A percentile compares a stretch with the other conserved stretches of the same genome.
phyloP scores from a whole-genome alignment of 2,329 filamentous ascomycete genomes.

The Ophiostoma himal-ulmi region DNA sequence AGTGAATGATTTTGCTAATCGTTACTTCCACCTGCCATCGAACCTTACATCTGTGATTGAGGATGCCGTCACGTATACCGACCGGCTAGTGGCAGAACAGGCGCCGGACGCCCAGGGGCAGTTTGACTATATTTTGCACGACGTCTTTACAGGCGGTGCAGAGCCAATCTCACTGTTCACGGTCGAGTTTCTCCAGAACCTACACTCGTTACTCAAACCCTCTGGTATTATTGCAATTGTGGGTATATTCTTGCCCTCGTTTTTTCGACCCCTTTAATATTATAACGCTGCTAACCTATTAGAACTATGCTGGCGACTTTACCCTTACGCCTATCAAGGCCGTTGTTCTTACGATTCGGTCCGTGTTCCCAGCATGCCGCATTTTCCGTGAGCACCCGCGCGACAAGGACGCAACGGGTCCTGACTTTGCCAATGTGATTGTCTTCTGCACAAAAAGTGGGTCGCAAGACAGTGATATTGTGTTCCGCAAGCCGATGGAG shows the following conservation, averaged over 20 bases:
- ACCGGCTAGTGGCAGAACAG: slow-evolving; percentile 33
- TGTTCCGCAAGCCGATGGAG: slow-evolving; percentile 59
- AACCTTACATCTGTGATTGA: slow-evolving; percentile 76
- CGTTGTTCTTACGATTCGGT: slow-evolving; percentile 73
- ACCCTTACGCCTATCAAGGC: slow-evolving; percentile 67
- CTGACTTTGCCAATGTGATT: slow-evolving; percentile 92
- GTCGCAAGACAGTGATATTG: slow-evolving; percentile 33
- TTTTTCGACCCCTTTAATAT: neutral
- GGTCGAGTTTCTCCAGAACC: slow-evolving; percentile 67
- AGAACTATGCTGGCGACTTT: slow-evolving; percentile 95
- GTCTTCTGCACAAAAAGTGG: slow-evolving; percentile 76
- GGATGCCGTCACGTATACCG: slow-evolving; percentile 70
- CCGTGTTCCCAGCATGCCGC: slow-evolving; percentile 82
- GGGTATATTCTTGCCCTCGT: slow-evolving; percentile 35
- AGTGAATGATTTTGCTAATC: slow-evolving; percentile 73
- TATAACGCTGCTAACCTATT: neutral
- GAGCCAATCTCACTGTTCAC: slow-evolving; percentile 89
- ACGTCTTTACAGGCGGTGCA: slow-evolving; percentile 94
- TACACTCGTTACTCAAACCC: slow-evolving; percentile 65
- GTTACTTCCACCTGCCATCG: slow-evolving; percentile 73
- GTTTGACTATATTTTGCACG: slow-evolving; percentile 93
- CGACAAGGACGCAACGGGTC: slow-evolving; percentile 44
- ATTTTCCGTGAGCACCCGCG: slow-evolving; percentile 74
- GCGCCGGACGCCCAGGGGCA: slow-evolving; percentile 35
- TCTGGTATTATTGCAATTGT: slow-evolving; percentile 85